These are phyloP conservation scores for Coccomyxa sp. DNA, from an alignment of 139 green algal genomes.

Conservation along the genomic window DNA sequence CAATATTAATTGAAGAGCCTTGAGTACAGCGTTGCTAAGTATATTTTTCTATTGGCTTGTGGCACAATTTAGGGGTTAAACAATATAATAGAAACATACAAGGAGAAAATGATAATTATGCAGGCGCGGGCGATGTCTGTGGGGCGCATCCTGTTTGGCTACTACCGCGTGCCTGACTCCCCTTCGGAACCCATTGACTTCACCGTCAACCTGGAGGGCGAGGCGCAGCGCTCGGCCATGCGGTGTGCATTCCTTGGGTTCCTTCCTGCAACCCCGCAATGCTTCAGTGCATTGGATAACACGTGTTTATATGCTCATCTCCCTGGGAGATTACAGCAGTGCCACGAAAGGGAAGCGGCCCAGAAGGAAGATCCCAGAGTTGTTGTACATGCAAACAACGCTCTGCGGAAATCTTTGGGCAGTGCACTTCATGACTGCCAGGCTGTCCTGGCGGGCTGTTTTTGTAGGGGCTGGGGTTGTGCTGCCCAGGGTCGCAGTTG, in stretches of 20 bases:
- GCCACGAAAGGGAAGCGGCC: background rate
- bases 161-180: conserved; percentile 32
- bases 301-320: background rate
- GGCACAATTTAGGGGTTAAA: background rate
- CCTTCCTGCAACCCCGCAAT: background rate
- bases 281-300: background rate
- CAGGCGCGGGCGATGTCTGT: conserved; percentile 18
- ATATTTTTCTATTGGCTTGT: background rate
- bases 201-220: conserved; percentile 32
- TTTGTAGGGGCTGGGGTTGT: background rate
- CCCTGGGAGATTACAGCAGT: background rate
- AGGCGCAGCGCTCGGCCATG: conserved; percentile 5
- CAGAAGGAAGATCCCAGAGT: background rate
- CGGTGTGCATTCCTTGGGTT: background rate
- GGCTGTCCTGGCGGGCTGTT: background rate
- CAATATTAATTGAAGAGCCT: no score
- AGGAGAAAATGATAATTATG: background rate
- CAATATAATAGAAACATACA: background rate
- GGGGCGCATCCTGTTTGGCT: conserved; percentile 37
- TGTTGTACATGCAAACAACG: background rate
- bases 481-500: background rate
- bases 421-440: no score
- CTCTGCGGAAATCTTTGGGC: background rate
- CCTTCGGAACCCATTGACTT: conserved; percentile 29
- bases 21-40: no score